Base-by-base conservation (phyloP, 495 filamentous ascomycete species). In the Penicillium tannophilum region DNA sequence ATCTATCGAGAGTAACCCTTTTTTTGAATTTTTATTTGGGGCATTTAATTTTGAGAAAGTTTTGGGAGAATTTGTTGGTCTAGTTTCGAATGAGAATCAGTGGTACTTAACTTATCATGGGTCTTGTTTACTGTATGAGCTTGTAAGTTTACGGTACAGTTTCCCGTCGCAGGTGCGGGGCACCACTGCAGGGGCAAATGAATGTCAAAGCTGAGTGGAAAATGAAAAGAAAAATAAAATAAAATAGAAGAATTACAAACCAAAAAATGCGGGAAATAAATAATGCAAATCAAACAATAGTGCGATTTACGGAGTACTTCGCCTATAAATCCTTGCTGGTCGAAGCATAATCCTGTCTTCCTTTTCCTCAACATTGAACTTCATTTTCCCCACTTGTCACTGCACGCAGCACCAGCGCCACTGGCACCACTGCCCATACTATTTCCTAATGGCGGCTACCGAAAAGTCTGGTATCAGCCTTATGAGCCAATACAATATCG, bases 401-500 rank as follows among this genome's bases (percentile, higher is more conserved):
- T 60, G 58, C 46, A 60, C 52, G 52, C 52, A 55, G 53, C 42
- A 60, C 51, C 57, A 59, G 57, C 57, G 44, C 57, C 57, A 43
- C 57, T 59, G 51, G 51, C 49, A 52, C n/a, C 49, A 52, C 49
- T 52, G 49, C 49, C 49, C 49, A 8, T 60, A 44, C 23, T 52
- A 56, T 55, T 60, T 56, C 52, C 52, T 52, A 46, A 60, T 60
- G 58, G 52, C 58, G 46, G 58, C 58, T 60, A 55, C 52, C 52
- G 36, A 57, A 51, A 2, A 51, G 0, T 52, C 58, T 44, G 58
- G 58, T 52, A 55, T 16, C 39, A 54, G 58, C 52, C 58, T 60
- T 55, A 60, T 60, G 52, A 55, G 45, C 58, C 58, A 60, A 56
- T 60, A 60, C 53, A 45, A 44, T 56, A 60, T 60, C 46, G 58